These are phyloP conservation scores for Erodium moschatum DNA, from an alignment of 441 rosid species.

Conservation along the genomic window DNA sequence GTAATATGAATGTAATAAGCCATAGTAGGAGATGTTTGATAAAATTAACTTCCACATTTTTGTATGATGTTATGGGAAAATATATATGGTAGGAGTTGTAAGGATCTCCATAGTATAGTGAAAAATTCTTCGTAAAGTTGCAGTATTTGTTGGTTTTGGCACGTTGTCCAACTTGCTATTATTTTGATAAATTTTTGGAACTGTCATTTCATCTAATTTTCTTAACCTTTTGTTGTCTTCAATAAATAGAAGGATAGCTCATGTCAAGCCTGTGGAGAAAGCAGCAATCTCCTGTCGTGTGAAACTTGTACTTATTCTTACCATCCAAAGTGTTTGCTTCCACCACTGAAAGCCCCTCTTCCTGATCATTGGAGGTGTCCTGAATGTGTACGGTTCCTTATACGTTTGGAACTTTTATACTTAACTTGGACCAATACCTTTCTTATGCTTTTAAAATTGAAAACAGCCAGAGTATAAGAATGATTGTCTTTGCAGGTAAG, in stretches of 20 bases:
- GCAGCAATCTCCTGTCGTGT: slow-evolving; percentile 63
- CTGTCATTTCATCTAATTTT: neutral
- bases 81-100: neutral
- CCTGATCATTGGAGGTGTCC: slow-evolving; percentile 92
- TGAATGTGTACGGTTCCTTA: slow-evolving; percentile 73
- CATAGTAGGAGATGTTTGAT: neutral
- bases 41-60: neutral
- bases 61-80: neutral
- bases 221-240: neutral
- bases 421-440: slow-evolving; percentile 11
- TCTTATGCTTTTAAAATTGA: slow-evolving; percentile 6
- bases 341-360: slow-evolving; percentile 65
- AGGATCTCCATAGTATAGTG: neutral
- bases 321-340: slow-evolving; percentile 80
- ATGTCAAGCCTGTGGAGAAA: slow-evolving; percentile 90
- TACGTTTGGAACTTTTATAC: neutral
- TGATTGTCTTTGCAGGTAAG: slow-evolving; percentile 61
- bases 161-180: neutral
- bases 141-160: neutral
- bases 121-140: neutral
- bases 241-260: slow-evolving; percentile 60
- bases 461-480: slow-evolving; percentile 20
- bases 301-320: slow-evolving; percentile 79
- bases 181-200: neutral
- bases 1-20: neutral